A percentile compares a stretch with the other conserved stretches of the same genome.
Evolutionary conservation across 2,329 filamentous ascomycete species (phyloP).

Genomic region (Trichoderma sp.): DNA sequence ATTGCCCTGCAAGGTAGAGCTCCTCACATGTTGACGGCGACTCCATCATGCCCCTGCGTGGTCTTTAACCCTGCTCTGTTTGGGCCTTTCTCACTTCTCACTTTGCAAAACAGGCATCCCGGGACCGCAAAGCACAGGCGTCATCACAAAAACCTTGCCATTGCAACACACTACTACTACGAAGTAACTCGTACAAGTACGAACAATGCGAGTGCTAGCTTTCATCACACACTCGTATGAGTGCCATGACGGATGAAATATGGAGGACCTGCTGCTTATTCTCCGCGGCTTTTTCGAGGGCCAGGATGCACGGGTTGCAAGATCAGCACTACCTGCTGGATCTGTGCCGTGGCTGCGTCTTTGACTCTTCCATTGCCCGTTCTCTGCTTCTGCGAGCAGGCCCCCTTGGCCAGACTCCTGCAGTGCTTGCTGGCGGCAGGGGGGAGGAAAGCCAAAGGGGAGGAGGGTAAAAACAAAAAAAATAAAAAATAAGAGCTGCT

Average conservation of each 20-base stretch:
- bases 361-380: neutral
- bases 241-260: neutral
- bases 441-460: neutral
- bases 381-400: neutral
- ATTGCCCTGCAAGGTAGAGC: neutral
- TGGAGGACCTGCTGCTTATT: neutral
- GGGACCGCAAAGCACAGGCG: neutral
- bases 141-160: neutral
- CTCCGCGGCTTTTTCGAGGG: conserved; percentile 9
- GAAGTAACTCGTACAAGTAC: neutral
- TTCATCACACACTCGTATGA: neutral
- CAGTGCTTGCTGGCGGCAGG: conserved; percentile 9
- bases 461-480: no score
- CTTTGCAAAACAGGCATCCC: neutral
- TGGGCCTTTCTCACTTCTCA: conserved; percentile 3
- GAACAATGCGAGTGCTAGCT: neutral
- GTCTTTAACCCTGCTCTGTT: neutral
- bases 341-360: conserved; percentile 2
- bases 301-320: neutral
- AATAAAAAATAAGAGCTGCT: conserved; percentile 1
- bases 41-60: conserved; percentile 6
- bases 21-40: neutral
- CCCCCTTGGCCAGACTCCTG: neutral
- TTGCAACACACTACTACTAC: neutral
- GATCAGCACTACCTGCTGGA: conserved; percentile 5